A percentile compares a stretch with the other conserved stretches of the same genome.
Evolutionary conservation across 73 alveolate species (phyloP).

Genomic region (Blepharisma stoltei): DNA sequence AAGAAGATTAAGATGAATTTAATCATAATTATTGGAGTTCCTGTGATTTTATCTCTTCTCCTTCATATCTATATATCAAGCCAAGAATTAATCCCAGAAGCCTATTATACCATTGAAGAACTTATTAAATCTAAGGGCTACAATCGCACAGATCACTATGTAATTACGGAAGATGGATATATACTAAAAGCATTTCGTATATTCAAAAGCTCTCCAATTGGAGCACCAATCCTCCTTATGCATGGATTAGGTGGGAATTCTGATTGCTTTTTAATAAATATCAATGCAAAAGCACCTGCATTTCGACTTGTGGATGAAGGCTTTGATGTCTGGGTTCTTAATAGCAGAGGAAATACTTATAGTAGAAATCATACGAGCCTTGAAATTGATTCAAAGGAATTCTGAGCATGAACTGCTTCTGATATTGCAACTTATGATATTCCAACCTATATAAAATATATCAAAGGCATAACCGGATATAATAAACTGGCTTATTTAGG

Average conservation of each 20-base stretch:
- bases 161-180: constrained; percentile 62
- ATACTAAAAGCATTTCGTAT: constrained; percentile 43
- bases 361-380: constrained; percentile 31
- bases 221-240: constrained; percentile 27
- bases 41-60: too few species aligned
- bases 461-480: constrained; percentile 42
- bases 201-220: not conserved
- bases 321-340: constrained; percentile 37
- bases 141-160: constrained; percentile 27
- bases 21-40: too few species aligned
- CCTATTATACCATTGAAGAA: not conserved
- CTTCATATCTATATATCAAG: too few species aligned
- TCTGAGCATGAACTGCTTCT: constrained; percentile 71
- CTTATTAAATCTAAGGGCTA: not conserved
- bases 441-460: constrained; percentile 66
- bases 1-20: too few species aligned
- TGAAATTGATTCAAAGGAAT: constrained; percentile 42
- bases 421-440: constrained; percentile 76
- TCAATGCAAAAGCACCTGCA: constrained; percentile 18
- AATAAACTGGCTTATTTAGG: constrained; percentile 68
- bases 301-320: constrained; percentile 33
- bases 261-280: not conserved
- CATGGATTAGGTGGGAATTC: constrained; percentile 24
- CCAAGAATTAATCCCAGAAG: not conserved
- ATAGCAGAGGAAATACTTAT: constrained; percentile 34